Percentiles rank a stretch among this genome's conserved stretches.
Conservation (phyloP, 2,329 filamentous ascomycete genomes). For the Plenodomus tracheiphilus region DNA sequence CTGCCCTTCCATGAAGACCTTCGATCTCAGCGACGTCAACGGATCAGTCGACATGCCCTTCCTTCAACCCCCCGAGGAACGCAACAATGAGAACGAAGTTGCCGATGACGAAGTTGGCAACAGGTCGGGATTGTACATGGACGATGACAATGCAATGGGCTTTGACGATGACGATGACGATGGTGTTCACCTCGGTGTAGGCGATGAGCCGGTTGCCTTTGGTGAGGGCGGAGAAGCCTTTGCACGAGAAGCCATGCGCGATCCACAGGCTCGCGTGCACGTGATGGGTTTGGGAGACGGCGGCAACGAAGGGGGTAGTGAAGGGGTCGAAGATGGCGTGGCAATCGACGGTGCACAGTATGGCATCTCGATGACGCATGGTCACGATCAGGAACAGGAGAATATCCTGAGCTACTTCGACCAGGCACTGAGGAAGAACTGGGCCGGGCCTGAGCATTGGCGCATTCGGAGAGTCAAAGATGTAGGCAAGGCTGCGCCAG, state of each 20-base stretch:
- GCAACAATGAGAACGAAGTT: slow-evolving; percentile 65
- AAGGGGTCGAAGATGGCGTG: slow-evolving; percentile 46
- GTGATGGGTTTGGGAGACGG: slow-evolving; percentile 62
- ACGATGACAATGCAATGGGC: slow-evolving; percentile 80
- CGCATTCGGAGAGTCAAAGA: slow-evolving; percentile 91
- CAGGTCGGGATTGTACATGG: slow-evolving; percentile 79
- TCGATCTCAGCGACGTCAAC: slow-evolving; percentile 85
- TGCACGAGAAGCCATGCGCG: slow-evolving; percentile 85
- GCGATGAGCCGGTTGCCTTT: slow-evolving; percentile 68
- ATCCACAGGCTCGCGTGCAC: slow-evolving; percentile 83
- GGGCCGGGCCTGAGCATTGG: slow-evolving; percentile 98
- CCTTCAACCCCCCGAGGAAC: slow-evolving; percentile 85
- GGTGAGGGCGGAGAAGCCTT: slow-evolving; percentile 95
- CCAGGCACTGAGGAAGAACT: slow-evolving; percentile 93
- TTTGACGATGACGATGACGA: slow-evolving; percentile 74
- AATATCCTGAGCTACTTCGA: slow-evolving; percentile 99
- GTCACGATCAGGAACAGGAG: slow-evolving; percentile 74
- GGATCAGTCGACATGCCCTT: slow-evolving; percentile 89
- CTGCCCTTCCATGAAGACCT: slow-evolving; percentile 91
- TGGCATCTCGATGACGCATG: slow-evolving; percentile 75
- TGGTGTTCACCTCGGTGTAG: slow-evolving; percentile 64
- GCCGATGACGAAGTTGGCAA: slow-evolving; percentile 60
- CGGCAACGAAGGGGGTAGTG: slow-evolving; percentile 53
- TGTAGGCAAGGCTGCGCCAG: slow-evolving; percentile 59
- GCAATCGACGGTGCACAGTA: slow-evolving; percentile 70